These are phyloP conservation scores for Thraustochytrium striatum DNA, from an alignment of 352 stramenopile species.

Conservation along the genomic window DNA sequence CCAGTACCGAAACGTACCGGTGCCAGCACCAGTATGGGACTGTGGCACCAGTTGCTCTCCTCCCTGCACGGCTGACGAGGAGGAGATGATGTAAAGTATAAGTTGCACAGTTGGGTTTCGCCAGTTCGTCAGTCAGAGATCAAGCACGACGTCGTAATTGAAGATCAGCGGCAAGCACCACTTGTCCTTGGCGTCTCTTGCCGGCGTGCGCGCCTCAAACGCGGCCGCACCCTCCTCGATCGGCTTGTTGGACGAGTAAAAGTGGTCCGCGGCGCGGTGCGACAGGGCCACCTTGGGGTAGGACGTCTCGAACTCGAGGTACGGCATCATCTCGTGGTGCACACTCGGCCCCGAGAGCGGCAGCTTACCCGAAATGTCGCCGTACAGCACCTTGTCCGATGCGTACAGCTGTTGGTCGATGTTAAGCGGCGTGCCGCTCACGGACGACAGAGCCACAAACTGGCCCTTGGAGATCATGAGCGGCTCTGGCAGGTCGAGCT, in stretches of 20 bases:
- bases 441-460: background rate
- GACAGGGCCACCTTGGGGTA: background rate
- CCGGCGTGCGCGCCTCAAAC: background rate
- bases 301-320: background rate
- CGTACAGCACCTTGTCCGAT: background rate
- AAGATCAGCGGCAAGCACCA: background rate
- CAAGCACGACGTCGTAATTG: background rate
- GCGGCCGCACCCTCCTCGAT: background rate
- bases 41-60: too few relatives aligned
- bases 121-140: too few relatives aligned
- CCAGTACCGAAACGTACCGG: too few relatives aligned
- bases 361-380: background rate
- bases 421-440: background rate
- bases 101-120: too few relatives aligned
- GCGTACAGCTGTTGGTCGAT: constrained; percentile 29
- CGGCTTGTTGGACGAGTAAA: background rate
- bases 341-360: background rate
- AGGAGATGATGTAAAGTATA: too few relatives aligned
- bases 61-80: too few relatives aligned
- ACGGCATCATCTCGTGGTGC: background rate
- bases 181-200: background rate
- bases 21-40: too few relatives aligned
- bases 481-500: background rate
- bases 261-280: background rate
- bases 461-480: constrained; percentile 7